A percentile compares a stretch with the other conserved stretches of the same genome.
phyloP scores from a whole-genome alignment of 148 eudicot species.

The Salicornia ramosissima region DNA sequence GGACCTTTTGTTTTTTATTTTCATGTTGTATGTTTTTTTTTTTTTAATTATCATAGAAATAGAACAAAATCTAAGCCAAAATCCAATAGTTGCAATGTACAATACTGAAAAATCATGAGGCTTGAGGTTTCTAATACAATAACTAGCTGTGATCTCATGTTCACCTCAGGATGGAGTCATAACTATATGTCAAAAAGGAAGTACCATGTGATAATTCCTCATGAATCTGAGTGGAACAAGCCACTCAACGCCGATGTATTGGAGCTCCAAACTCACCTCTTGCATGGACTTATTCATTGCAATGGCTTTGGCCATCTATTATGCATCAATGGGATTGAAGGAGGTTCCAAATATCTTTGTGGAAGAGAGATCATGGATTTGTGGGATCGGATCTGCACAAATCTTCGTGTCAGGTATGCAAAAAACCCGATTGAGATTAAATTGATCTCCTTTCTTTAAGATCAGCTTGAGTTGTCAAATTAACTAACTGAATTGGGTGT shows the following conservation, averaged over 20 bases:
- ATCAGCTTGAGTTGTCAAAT: no score
- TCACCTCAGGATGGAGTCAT: constrained; percentile 75
- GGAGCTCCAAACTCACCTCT: constrained; percentile 58
- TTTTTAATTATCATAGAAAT: no score
- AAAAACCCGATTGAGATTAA: neutral
- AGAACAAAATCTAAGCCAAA: no score
- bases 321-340: constrained; percentile 74
- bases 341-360: constrained; percentile 54
- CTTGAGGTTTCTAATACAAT: neutral
- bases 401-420: constrained; percentile 57
- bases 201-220: constrained; percentile 79
- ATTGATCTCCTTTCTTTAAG: no score
- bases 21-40: no score
- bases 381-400: constrained; percentile 83
- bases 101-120: neutral
- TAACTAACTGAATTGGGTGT: no score
- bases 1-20: neutral
- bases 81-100: neutral
- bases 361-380: constrained; percentile 83
- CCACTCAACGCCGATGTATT: constrained; percentile 44
- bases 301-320: constrained; percentile 87
- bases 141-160: neutral
- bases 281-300: constrained; percentile 83
- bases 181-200: constrained; percentile 72
- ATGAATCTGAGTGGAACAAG: constrained; percentile 63